Evolutionary conservation across 2,329 filamentous ascomycete species (phyloP).

Genomic region (Clonostachys solani): DNA sequence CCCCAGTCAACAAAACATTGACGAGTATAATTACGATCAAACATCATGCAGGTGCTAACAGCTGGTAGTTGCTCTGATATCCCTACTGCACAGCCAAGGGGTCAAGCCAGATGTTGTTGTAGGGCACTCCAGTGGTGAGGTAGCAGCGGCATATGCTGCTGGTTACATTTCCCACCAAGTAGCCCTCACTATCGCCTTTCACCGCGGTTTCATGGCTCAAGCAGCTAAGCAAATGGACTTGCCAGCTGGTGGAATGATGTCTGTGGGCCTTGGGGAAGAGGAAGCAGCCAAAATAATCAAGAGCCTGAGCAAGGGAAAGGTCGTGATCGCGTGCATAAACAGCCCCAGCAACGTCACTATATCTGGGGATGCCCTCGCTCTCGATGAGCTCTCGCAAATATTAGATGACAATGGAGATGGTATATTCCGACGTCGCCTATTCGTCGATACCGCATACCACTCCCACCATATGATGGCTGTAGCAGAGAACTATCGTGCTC

Average conservation of each 20-base stretch:
- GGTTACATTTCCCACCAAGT: conserved; percentile 14
- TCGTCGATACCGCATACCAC: conserved; percentile 19
- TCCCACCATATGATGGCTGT: conserved; percentile 17
- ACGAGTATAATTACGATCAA: no score
- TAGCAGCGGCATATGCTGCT: conserved; percentile 26
- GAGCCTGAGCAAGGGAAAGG: conserved; percentile 21
- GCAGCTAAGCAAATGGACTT: conserved; percentile 9
- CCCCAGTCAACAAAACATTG: no score
- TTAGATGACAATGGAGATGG: background rate
- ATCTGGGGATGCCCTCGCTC: conserved; percentile 33
- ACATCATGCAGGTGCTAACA: no score
- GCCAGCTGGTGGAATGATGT: conserved; percentile 20
- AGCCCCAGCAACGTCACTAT: conserved; percentile 41
- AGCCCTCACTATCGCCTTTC: conserved; percentile 2
- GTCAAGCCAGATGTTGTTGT: conserved; percentile 18
- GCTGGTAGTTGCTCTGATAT: conserved; percentile 30
- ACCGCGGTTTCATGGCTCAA: conserved; percentile 7
- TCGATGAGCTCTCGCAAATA: background rate
- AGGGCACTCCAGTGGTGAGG: conserved; percentile 32
- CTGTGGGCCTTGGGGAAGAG: conserved; percentile 22
- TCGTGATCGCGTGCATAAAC: conserved; percentile 35
- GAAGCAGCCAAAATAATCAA: conserved; percentile 8
- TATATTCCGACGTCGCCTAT: conserved; percentile 8
- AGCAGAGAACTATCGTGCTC: background rate
- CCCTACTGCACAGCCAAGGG: conserved; percentile 19